phyloP scores from a whole-genome alignment of 2,329 filamentous ascomycete genomes.

The Verticillium klebahnii region DNA sequence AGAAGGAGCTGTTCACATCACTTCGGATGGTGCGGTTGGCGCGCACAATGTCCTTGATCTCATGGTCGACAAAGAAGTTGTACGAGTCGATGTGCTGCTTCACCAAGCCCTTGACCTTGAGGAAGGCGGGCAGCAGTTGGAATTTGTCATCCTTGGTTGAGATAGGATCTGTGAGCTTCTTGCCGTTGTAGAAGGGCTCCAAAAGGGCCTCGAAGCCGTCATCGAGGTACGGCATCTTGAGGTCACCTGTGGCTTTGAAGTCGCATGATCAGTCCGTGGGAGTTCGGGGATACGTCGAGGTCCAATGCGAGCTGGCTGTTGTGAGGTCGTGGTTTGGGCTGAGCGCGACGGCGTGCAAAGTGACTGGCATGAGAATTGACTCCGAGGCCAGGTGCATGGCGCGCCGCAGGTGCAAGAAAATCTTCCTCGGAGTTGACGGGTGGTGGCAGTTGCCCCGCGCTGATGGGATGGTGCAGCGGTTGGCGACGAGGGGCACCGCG shows the following conservation, averaged over 20 bases:
- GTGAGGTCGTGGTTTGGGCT: neutral
- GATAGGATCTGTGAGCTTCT: slow-evolving; percentile 61
- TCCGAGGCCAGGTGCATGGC: neutral
- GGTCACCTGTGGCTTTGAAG: slow-evolving; percentile 9
- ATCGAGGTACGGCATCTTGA: slow-evolving; percentile 50
- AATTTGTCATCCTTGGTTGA: slow-evolving; percentile 80
- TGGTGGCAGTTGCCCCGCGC: neutral
- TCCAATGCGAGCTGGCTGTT: neutral
- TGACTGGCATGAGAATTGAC: neutral
- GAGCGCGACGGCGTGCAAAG: neutral
- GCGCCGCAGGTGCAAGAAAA: neutral
- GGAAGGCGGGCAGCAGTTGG: slow-evolving; percentile 92
- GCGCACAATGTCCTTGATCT: slow-evolving; percentile 94
- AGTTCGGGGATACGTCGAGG: neutral
- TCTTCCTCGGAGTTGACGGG: neutral
- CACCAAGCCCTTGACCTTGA: slow-evolving; percentile 94
- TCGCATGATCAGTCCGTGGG: slow-evolving; percentile 1
- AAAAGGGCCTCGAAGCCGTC: slow-evolving; percentile 63
- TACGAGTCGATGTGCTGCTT: slow-evolving; percentile 99
- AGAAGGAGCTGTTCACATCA: slow-evolving; percentile 90
- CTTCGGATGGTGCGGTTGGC: slow-evolving; percentile 85
- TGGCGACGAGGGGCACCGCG: neutral
- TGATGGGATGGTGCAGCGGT: neutral
- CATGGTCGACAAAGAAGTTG: slow-evolving; percentile 96
- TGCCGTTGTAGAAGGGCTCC: slow-evolving; percentile 65